These are phyloP conservation scores for Blastobotrys proliferans DNA, from an alignment of 1,139 yeast species.

Conservation along the genomic window DNA sequence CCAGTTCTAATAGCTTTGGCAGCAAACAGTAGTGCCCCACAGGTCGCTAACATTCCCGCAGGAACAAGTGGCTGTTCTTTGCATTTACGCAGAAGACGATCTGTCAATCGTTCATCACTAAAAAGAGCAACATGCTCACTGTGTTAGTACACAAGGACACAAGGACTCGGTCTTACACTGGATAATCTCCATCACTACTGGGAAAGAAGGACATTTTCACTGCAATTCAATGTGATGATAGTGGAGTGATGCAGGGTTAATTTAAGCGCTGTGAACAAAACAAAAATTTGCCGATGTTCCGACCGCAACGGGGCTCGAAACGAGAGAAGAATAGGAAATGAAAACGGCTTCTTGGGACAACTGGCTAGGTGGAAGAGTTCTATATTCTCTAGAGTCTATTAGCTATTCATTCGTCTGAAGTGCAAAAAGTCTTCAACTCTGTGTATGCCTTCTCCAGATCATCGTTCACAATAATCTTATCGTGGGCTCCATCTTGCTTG, in stretches of 20 bases:
- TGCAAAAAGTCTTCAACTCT: slow-evolving; percentile 64
- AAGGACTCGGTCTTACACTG: slow-evolving; percentile 1
- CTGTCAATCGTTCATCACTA: slow-evolving; percentile 22
- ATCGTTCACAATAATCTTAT: slow-evolving; percentile 81
- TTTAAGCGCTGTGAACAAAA: too few relatives aligned
- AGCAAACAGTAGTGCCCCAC: slow-evolving; percentile 76
- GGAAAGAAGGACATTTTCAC: slow-evolving; percentile 10
- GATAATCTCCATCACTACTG: slow-evolving; percentile 9
- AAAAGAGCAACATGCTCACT: too few relatives aligned
- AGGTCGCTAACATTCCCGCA: slow-evolving; percentile 70
- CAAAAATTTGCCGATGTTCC: not conserved
- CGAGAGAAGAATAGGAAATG: not conserved
- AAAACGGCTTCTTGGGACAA: not conserved
- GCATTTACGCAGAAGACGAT: slow-evolving; percentile 33
- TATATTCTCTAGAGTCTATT: slow-evolving; percentile 2
- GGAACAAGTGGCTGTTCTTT: slow-evolving; percentile 51
- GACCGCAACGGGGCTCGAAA: not conserved
- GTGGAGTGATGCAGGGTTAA: too few relatives aligned
- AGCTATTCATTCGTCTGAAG: slow-evolving; percentile 14
- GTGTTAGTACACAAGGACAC: not conserved
- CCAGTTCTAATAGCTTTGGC: slow-evolving; percentile 73
- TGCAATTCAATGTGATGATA: too few relatives aligned
- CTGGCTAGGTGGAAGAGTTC: not conserved
- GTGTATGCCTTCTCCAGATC: slow-evolving; percentile 83
- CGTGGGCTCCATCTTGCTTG: slow-evolving; percentile 83